Percentiles rank a stretch among this genome's conserved stretches.
Evolutionary conservation across 1,284 basidiomycete genomes (phyloP).

Genomic region (Acaromyces ingoldii): DNA sequence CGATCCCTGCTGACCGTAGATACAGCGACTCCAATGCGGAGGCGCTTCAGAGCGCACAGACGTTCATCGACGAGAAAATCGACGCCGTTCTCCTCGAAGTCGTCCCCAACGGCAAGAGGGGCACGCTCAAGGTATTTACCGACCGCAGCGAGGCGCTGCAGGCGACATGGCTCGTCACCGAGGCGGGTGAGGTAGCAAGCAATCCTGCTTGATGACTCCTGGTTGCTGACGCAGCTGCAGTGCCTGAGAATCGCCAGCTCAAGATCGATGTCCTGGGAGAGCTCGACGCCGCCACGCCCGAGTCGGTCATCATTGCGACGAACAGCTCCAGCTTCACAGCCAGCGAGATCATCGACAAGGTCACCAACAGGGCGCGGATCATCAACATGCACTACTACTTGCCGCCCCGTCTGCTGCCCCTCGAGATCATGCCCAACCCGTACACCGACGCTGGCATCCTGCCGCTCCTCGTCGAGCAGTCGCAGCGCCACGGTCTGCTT

Average conservation of each 20-base stretch:
- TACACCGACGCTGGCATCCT: conserved; percentile 5
- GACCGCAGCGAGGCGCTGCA: background rate
- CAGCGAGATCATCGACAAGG: background rate
- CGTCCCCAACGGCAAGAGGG: background rate
- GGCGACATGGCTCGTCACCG: background rate
- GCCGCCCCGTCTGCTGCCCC: conserved; percentile 1
- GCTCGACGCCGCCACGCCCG: background rate
- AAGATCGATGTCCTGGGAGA: background rate
- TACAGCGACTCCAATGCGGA: conserved; percentile 1
- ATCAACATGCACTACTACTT: conserved; percentile 10
- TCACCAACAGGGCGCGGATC: background rate
- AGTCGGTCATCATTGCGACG: background rate
- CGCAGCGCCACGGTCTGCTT: conserved; percentile 6
- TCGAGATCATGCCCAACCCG: conserved; percentile 9
- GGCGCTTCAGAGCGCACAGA: background rate
- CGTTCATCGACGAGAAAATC: background rate
- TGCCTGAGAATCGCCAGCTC: background rate
- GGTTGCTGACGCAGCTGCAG: too few species aligned
- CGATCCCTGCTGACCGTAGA: background rate
- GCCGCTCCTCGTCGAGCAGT: background rate
- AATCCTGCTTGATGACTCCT: too few species aligned
- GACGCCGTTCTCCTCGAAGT: background rate
- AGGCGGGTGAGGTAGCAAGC: too few species aligned
- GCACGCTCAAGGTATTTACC: background rate
- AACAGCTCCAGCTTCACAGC: background rate